These are phyloP conservation scores for Candida sanyiensis DNA, from an alignment of 805 yeast species.

Conservation along the genomic window DNA sequence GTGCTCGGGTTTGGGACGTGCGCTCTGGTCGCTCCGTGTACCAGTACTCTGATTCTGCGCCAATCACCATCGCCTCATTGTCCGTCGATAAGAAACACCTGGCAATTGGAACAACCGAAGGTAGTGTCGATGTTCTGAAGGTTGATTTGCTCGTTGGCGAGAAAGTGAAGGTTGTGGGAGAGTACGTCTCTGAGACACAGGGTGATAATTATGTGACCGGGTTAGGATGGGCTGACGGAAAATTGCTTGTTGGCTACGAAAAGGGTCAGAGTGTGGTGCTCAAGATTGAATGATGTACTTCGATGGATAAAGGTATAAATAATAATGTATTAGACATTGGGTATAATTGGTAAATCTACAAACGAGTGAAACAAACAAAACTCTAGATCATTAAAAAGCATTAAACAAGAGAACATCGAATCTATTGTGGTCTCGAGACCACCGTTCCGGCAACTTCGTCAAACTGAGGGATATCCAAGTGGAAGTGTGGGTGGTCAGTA, in stretches of 20 bases:
- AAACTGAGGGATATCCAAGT: constrained; percentile 61
- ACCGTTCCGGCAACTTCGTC: constrained; percentile 14
- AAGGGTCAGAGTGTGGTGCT: constrained; percentile 3
- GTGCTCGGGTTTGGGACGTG: constrained; percentile 63
- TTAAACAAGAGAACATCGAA: neutral
- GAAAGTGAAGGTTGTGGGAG: constrained; percentile 17
- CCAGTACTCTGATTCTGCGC: constrained; percentile 41
- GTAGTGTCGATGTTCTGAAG: constrained; percentile 51
- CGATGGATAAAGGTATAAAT: neutral
- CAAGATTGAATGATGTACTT: neutral
- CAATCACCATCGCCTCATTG: constrained; percentile 49
- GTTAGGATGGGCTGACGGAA: constrained; percentile 6
- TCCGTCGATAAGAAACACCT: constrained; percentile 44
- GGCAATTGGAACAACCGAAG: constrained; percentile 64
- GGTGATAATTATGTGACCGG: constrained; percentile 7
- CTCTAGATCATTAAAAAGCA: neutral
- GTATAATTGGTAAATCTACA: neutral
- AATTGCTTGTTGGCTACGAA: constrained; percentile 2
- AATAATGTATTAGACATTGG: neutral
- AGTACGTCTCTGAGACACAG: constrained; percentile 12
- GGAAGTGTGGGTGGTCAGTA: constrained; percentile 72
- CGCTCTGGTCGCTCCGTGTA: constrained; percentile 35
- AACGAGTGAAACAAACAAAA: neutral
- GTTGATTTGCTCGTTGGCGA: constrained; percentile 21
- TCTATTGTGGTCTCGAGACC: neutral